Base-by-base conservation (phyloP, 768 basidiomycete species). In the Cystoderma amianthinum region DNA sequence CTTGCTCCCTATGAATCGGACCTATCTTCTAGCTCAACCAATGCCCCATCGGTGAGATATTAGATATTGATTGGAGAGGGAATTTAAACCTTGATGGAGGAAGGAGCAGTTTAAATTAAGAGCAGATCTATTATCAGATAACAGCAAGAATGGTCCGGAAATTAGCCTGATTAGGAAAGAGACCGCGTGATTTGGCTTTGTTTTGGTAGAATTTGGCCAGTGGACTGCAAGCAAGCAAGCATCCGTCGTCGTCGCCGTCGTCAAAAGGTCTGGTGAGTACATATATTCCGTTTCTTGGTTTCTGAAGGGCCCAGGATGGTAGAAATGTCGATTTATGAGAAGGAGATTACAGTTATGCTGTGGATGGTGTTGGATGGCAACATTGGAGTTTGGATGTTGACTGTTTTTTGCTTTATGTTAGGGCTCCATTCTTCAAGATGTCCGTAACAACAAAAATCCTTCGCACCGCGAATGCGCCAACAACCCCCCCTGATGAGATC, bases 381-480 rank as follows among this genome's bases (percentile, higher is more conserved):
- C 42, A 43, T 41, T 50, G 32, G 43, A 42, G 49, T 45, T 35
- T 57, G 71, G 68, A 70, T 71, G 78, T 70, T 80, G 72, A 71
- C 69, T 64, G 55, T 48, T 32, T 42, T 44, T 48, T 48, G 37
- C 46, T 44, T 44, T 43, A 42, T 41, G 39, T 51, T 62, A 64
- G 67, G 62, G 65, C 55, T 44, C 44, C 48, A 47, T 52, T 49
- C 56, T 49, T 63, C 67, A 75, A 73, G 61, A 89, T 89, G 85
- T 88, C 86, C 61, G 72, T 80, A 54, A 72, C 73, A 53, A 57
- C 56, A 76, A 98, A 99, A 78, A 94, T 99, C 62, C 72, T 82
- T 57, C 89, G 96, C 58, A 89, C 90, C 52, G 96, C 96, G 61
- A 97, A 97, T 61, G 95, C 96, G 44, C 94, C 95, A 48, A 76